These are phyloP conservation scores for Pseudonitzschia multiseries DNA, from an alignment of 108 stramenopile genomes.

Conservation along the genomic window DNA sequence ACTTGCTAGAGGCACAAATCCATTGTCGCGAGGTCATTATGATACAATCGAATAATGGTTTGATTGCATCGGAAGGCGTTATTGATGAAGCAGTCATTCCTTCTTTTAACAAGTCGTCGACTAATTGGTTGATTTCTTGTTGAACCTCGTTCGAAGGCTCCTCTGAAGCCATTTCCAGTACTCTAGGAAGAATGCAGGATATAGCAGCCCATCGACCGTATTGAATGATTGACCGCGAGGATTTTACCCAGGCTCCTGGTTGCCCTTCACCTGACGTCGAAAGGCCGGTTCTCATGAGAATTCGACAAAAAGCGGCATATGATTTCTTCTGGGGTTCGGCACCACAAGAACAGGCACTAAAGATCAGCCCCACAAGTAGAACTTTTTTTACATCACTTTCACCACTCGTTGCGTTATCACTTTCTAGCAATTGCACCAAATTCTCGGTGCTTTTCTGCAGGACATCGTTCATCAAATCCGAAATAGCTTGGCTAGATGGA, in stretches of 20 bases:
- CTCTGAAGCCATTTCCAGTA: constrained; percentile 15
- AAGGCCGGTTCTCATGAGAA: constrained; percentile 10
- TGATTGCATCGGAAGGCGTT: constrained; percentile 60
- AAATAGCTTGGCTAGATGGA: constrained; percentile 59
- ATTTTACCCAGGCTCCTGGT: constrained; percentile 45
- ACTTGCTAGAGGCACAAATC: constrained; percentile 21
- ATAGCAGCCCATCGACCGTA: constrained; percentile 61
- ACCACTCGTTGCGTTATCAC: constrained; percentile 13
- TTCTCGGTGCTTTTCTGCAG: constrained; percentile 27
- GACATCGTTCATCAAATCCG: constrained; percentile 42
- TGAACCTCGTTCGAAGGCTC: constrained; percentile 7
- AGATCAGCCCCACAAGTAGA: constrained; percentile 30
- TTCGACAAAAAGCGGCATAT: constrained; percentile 31
- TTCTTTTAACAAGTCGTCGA: constrained; percentile 13
- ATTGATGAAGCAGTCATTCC: constrained; percentile 42
- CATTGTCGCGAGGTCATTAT: constrained; percentile 22
- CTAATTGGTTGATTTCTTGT: neutral
- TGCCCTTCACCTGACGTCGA: constrained; percentile 13
- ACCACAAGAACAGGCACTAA: constrained; percentile 70
- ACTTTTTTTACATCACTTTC: constrained; percentile 16
- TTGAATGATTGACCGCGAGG: constrained; percentile 59
- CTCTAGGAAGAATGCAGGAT: constrained; percentile 24
- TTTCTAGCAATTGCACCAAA: constrained; percentile 1
- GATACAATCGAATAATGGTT: constrained; percentile 64
- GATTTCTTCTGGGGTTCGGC: constrained; percentile 34